Evolutionary conservation across 139 green algal species (phyloP).

Genomic region (Spirogloea muscicola): DNA sequence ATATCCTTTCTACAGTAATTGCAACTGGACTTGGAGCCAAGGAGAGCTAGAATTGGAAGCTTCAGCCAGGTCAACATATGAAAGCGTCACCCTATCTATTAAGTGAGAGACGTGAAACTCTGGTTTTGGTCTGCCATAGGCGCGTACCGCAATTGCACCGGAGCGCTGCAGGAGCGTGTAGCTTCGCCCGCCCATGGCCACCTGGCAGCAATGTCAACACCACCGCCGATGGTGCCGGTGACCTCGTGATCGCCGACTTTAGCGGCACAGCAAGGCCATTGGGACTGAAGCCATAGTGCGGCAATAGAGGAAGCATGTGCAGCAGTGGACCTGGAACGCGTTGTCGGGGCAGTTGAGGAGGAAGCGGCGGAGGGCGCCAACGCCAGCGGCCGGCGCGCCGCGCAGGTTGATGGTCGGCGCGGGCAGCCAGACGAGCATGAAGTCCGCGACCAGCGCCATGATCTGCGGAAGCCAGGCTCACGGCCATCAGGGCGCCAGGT

Average conservation of each 20-base stretch:
- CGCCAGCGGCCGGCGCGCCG: neutral
- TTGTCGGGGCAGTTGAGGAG: constrained; percentile 87
- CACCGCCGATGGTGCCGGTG: no score
- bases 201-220: constrained; percentile 25
- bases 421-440: constrained; percentile 96
- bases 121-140: no score
- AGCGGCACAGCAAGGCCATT: no score
- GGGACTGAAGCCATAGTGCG: no score
- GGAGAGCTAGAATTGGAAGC: no score
- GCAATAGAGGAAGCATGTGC: no score
- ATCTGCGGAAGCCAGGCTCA: constrained; percentile 39
- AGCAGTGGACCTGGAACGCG: constrained; percentile 77
- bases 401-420: constrained; percentile 70
- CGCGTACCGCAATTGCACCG: constrained; percentile 37
- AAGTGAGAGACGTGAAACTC: no score
- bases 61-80: no score
- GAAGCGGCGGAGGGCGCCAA: constrained; percentile 37
- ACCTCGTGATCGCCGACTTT: no score
- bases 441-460: constrained; percentile 96
- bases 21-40: no score
- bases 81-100: no score
- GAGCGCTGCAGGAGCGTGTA: constrained; percentile 49
- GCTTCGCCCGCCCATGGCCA: constrained; percentile 63
- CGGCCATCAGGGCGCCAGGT: neutral
- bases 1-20: no score